phyloP scores from a whole-genome alignment of 2,329 filamentous ascomycete species.

The Nannizziopsis arthrosporioides region DNA sequence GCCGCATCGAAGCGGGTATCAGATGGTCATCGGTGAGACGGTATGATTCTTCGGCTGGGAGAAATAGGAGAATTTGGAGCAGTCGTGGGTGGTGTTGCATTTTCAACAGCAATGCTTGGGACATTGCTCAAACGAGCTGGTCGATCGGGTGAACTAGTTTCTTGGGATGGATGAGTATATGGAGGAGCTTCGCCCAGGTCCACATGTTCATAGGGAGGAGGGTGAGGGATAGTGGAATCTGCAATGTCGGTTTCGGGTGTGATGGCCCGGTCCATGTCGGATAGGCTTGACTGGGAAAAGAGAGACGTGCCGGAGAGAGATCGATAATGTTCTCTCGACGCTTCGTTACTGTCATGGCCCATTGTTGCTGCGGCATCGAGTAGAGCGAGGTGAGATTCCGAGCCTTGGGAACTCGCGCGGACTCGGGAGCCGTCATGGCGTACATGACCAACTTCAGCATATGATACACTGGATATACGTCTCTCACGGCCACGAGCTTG shows the following conservation, averaged over 20 bases:
- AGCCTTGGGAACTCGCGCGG: slow-evolving; percentile 37
- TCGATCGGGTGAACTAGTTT: not conserved
- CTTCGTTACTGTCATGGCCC: slow-evolving; percentile 21
- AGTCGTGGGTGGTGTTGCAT: slow-evolving; percentile 16
- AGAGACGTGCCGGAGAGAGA: slow-evolving; percentile 27
- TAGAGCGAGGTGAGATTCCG: slow-evolving; percentile 35
- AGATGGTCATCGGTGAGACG: not conserved
- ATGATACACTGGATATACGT: slow-evolving; percentile 38
- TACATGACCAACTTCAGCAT: slow-evolving; percentile 38
- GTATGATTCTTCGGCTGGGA: not conserved
- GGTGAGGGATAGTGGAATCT: slow-evolving; percentile 25
- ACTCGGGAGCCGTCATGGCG: slow-evolving; percentile 40
- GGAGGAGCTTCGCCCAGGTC: slow-evolving; percentile 36
- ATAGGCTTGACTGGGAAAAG: slow-evolving; percentile 22
- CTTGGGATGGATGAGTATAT: slow-evolving; percentile 19
- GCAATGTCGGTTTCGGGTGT: slow-evolving; percentile 29
- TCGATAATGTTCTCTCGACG: slow-evolving; percentile 21
- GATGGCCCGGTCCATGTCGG: slow-evolving; percentile 19
- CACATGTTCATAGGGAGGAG: slow-evolving; percentile 33
- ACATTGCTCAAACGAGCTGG: slow-evolving; percentile 14
- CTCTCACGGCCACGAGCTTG: slow-evolving; percentile 34
- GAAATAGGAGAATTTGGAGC: slow-evolving; percentile 17
- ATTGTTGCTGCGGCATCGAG: slow-evolving; percentile 30
- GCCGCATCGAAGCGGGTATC: not conserved
- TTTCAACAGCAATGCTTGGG: slow-evolving; percentile 20